phyloP scores from a whole-genome alignment of 2,329 filamentous ascomycete species.

The Lizonia empirigonia region DNA sequence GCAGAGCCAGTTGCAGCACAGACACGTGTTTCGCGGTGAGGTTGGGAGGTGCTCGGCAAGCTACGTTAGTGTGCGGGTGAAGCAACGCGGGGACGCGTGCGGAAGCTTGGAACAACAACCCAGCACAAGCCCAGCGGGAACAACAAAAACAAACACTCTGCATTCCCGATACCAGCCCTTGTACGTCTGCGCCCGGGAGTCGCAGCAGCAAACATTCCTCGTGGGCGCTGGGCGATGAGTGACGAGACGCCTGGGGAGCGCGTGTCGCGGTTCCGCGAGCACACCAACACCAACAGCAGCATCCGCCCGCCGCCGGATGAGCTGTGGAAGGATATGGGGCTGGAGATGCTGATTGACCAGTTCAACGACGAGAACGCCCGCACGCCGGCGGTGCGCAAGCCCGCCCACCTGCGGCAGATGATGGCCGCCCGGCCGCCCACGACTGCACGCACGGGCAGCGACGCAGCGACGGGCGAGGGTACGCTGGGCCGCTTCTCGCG shows the following conservation, averaged over 20 bases:
- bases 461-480: constrained; percentile 24
- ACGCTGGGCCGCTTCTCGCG: constrained; percentile 38
- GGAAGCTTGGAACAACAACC: neutral
- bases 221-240: constrained; percentile 2
- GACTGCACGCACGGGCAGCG: constrained; percentile 5
- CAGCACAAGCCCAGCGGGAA: too few species aligned
- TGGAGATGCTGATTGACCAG: constrained; percentile 33
- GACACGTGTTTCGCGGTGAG: too few species aligned
- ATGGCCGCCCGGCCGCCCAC: neutral
- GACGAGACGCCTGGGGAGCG: constrained; percentile 32
- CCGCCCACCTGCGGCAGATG: neutral
- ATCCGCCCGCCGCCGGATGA: constrained; percentile 41
- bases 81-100: neutral
- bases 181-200: neutral
- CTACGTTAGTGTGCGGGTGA: too few species aligned
- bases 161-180: constrained; percentile 1
- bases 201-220: neutral
- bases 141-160: constrained; percentile 11
- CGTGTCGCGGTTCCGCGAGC: constrained; percentile 37
- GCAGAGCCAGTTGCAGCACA: too few species aligned
- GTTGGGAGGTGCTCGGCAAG: too few species aligned
- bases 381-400: constrained; percentile 18
- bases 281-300: constrained; percentile 37
- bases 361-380: constrained; percentile 32
- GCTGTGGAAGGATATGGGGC: constrained; percentile 35